Base-by-base conservation (phyloP, 2,329 filamentous ascomycete species). In the Colletotrichum sp. region DNA sequence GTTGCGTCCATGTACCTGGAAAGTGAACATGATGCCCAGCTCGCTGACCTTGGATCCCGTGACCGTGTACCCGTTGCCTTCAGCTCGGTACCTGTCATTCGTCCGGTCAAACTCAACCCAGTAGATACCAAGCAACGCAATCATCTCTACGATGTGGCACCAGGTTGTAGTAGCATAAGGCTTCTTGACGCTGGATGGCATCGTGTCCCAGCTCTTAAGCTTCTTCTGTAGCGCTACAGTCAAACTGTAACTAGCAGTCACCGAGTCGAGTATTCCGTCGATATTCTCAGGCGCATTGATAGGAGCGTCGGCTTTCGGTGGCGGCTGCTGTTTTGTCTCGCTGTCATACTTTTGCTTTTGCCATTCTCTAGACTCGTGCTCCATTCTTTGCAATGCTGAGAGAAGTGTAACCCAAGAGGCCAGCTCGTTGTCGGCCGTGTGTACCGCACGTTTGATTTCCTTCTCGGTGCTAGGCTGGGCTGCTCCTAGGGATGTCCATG, bases 71-170 rank as follows among this genome's bases (percentile, higher is more conserved):
- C 89, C 89, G 77, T 91, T 91, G 27, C 90, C 90, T 71, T 91
- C 89, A 6, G 87, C 90, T n/a, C 87, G 87, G 66, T 91, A 89
- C 22, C 87, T 86, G 77, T 91, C 88, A 15, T 82, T 82, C 11
- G 82, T 86, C 39, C 88, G 85, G 78, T 91, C 88, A 77, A 92
- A 92, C 70, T 90, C 88, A 77, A 89, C 90, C 90, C 90, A 92
- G 81, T 92, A 87, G 9, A 92, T 85, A 9, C 90, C 89, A 19
- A 91, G 82, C 73, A 88, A 87, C 6, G 88, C 88, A 30, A 89
- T 85, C 75, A 91, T 88, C 83, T 91, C 90, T 34, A 91, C 82
- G 5, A 91, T 80, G 77, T 91, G 90, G 71, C 87, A 90, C 75
- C 91, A 89, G n/a, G 89, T 88, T 0, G 87, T 90, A 0, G 88